phyloP scores from a whole-genome alignment of 805 yeast genomes.

The Lipomyces yamadae region DNA sequence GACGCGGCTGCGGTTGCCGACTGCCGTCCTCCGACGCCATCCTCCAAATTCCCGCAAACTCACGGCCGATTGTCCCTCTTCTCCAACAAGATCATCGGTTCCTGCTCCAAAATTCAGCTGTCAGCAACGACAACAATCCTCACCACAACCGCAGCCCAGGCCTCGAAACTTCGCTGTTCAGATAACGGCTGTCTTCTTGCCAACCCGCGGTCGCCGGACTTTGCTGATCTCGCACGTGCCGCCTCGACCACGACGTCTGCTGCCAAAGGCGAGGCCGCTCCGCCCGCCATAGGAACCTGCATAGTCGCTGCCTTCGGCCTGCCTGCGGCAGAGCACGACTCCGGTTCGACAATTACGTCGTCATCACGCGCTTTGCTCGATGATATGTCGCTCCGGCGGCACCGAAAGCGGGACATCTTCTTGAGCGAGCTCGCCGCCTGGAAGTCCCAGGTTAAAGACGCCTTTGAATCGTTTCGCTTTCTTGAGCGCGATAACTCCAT shows the following conservation, averaged over 20 bases:
- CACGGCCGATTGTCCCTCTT: slow-evolving; percentile 9
- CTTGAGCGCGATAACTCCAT: slow-evolving; percentile 4
- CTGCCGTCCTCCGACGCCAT: not conserved
- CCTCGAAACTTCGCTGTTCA: slow-evolving; percentile 24
- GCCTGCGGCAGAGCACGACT: slow-evolving; percentile 1
- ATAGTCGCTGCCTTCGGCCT: slow-evolving; percentile 16
- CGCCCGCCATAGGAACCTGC: slow-evolving; percentile 25
- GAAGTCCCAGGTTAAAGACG: slow-evolving; percentile 12
- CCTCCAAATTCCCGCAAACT: slow-evolving; percentile 10
- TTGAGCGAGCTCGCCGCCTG: slow-evolving; percentile 22
- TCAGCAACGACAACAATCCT: slow-evolving; percentile 20
- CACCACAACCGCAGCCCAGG: slow-evolving; percentile 17
- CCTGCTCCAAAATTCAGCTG: slow-evolving; percentile 22
- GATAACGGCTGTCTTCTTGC: slow-evolving; percentile 19
- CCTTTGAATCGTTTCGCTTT: slow-evolving; percentile 2
- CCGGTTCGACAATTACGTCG: not conserved
- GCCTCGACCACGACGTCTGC: not conserved
- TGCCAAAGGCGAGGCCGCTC: slow-evolving; percentile 14
- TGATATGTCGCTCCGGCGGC: slow-evolving; percentile 5
- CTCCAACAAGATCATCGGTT: slow-evolving; percentile 19
- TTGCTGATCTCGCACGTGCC: slow-evolving; percentile 1
- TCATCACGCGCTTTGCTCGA: slow-evolving; percentile 8
- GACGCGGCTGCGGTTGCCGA: not conserved
- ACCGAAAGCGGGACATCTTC: slow-evolving; percentile 26
- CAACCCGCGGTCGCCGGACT: slow-evolving; percentile 5